Evolutionary conservation across 352 stramenopile species (phyloP).

Genomic region (Phytophthora palmivora): DNA sequence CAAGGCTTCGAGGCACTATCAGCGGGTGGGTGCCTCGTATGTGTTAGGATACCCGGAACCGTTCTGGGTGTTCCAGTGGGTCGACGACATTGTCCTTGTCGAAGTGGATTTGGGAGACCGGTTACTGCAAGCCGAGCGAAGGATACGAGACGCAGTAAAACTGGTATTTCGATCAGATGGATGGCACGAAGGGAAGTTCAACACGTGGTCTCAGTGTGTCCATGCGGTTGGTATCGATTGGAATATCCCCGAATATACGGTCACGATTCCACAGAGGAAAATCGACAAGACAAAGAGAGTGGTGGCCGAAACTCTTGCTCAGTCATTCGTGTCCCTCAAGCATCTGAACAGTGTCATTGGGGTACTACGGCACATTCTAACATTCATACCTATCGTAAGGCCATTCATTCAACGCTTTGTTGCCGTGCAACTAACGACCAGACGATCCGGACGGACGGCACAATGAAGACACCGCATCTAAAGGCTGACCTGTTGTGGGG

Average conservation of each 20-base stretch:
- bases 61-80: conserved; percentile 16
- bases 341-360: neutral
- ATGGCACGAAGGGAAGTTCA: too few species aligned
- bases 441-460: neutral
- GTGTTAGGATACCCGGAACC: neutral
- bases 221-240: conserved; percentile 6
- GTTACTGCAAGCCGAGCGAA: neutral
- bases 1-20: conserved; percentile 1
- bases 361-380: neutral
- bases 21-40: neutral
- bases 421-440: neutral
- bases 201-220: too few species aligned
- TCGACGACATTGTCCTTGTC: too few species aligned
- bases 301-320: neutral
- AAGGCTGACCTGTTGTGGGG: conserved; percentile 2
- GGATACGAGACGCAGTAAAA: conserved; percentile 2
- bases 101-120: conserved; percentile 5
- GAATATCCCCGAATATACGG: too few species aligned
- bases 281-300: neutral
- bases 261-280: too few species aligned
- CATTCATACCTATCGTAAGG: neutral
- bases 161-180: neutral
- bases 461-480: conserved; percentile 6
- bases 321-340: neutral
- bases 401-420: conserved; percentile 1